Evolutionary conservation across 108 stramenopile genomes (phyloP).

Genomic region (Cylindrotheca fusiformis): DNA sequence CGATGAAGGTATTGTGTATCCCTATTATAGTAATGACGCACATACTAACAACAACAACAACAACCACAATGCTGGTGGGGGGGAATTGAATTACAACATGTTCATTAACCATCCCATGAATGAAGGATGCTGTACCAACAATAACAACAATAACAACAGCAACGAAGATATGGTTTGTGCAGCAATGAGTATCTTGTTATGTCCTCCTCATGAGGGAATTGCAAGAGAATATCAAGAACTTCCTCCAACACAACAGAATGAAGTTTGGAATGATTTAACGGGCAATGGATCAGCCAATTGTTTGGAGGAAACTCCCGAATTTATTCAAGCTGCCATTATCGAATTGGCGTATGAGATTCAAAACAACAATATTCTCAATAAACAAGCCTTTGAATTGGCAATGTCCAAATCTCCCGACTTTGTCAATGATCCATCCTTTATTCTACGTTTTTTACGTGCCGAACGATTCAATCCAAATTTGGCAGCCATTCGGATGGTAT

Average conservation of each 20-base stretch:
- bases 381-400: constrained; percentile 4
- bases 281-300: background rate
- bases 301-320: constrained; percentile 1
- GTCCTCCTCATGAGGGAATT: constrained; percentile 3
- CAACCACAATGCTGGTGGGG: no score
- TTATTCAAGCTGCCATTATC: background rate
- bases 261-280: constrained; percentile 6
- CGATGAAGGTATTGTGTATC: background rate
- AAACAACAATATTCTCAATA: background rate
- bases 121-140: no score
- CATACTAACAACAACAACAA: no score
- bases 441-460: constrained; percentile 26
- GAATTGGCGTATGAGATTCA: background rate
- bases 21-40: background rate
- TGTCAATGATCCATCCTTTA: constrained; percentile 12
- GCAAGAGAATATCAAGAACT: constrained; percentile 5
- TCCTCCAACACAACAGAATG: background rate
- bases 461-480: constrained; percentile 23
- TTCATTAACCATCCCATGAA: no score
- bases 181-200: background rate
- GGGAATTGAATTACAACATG: no score
- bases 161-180: background rate
- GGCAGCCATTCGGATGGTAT: constrained; percentile 22
- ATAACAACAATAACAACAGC: no score
- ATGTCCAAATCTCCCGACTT: constrained; percentile 9